Conservation (phyloP, 257 asterid species). For the Scutellaria baicalensis region DNA sequence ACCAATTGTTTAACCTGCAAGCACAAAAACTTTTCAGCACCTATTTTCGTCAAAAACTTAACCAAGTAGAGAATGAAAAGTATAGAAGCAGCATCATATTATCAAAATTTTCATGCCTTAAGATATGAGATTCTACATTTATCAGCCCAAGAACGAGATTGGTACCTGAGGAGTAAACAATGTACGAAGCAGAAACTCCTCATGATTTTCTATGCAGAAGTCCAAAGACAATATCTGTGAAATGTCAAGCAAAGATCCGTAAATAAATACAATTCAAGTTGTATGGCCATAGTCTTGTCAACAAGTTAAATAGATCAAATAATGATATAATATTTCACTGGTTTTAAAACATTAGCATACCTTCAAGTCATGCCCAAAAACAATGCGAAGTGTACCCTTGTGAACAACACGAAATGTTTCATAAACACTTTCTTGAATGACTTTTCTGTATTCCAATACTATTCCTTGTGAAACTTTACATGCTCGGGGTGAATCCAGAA, state of each 20-base stretch:
- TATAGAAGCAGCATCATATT: background rate
- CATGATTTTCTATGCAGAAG: conserved; percentile 49
- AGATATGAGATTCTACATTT: background rate
- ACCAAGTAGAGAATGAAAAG: background rate
- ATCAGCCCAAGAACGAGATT: background rate
- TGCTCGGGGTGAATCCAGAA: conserved; percentile 41
- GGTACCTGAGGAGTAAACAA: conserved; percentile 49
- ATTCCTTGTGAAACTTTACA: conserved; percentile 26
- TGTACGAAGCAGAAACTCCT: conserved; percentile 38
- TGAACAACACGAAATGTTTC: conserved; percentile 42
- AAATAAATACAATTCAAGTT: background rate
- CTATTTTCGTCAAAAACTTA: background rate
- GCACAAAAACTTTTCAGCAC: background rate
- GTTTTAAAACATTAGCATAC: conserved; percentile 17
- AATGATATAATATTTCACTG: background rate
- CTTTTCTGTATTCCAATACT: conserved; percentile 45
- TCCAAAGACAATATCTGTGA: conserved; percentile 64
- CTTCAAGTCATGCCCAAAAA: conserved; percentile 57
- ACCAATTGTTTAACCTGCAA: conserved; percentile 44
- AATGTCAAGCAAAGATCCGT: background rate
- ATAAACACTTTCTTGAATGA: conserved; percentile 36
- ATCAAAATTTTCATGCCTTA: background rate
- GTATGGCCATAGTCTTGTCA: background rate
- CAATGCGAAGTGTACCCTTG: conserved; percentile 53
- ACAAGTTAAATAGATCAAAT: background rate